Base-by-base conservation (phyloP, 2,329 filamentous ascomycete genomes). In the Penicillium expansum region DNA sequence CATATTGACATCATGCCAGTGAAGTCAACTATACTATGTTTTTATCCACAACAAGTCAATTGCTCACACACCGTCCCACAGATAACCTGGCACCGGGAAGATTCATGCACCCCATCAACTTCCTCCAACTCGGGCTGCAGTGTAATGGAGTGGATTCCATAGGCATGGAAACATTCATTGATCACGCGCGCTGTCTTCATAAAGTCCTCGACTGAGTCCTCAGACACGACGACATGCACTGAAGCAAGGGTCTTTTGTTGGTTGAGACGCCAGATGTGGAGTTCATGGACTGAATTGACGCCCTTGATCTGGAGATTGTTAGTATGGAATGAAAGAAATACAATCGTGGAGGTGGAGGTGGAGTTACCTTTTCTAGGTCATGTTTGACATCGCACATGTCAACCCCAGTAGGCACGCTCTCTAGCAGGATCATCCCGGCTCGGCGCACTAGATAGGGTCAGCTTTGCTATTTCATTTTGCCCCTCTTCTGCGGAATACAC, bases 181-280 rank as follows among this genome's bases (percentile, higher is more conserved):
- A 90, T 82, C 2, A 81, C 83, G 63, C 80, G 82, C 2, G 86
- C 84, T 58, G 82, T 82, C 49, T 79, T 76, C 74, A 84, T 81
- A 68, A 91, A 91, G 48, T 77, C 76, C 35, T 76, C 70, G 24
- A 89, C 71, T 9, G 80, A 80, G 50, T 80, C 77, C 59, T 85
- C 81, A 1, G 81, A 79, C 16, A 91, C 81, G 0, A 87, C 79
- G 1, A 92, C 76, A 67, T 91, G 88, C 1, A 86, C 88, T 0
- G 86, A 86, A 8, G 89, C 89, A 45, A 91, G 79, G 4, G 83
- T 79, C 66, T 89, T 90, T 50, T 80, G 79, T 72, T 92, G 87
- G 67, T 88, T 85, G 3, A 92, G 79, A 2, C 85, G 81, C 88
- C 89, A 92, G 59, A 91, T 83, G 63, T 90, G 88, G 16, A 92